Conservation (phyloP, 2,329 filamentous ascomycete species). For the Nigrograna mackinnonii region DNA sequence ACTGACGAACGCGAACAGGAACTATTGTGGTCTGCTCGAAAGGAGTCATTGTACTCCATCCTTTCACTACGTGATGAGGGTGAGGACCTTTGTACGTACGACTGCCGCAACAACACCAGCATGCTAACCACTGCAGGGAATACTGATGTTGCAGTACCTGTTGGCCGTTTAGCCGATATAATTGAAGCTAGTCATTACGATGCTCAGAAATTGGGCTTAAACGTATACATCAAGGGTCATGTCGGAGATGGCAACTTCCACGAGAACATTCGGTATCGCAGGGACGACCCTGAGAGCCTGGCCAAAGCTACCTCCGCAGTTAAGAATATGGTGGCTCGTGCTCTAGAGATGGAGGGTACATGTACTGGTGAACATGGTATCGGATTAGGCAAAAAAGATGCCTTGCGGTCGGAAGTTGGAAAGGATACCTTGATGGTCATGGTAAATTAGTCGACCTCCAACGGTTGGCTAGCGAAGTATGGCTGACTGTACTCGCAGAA, state of each 20-base stretch:
- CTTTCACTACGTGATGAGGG: not conserved
- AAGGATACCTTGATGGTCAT: not conserved
- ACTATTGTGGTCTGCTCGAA: not conserved
- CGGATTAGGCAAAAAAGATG: slow-evolving; percentile 80
- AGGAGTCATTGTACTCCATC: not conserved
- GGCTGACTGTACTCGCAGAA: not conserved
- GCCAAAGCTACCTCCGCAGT: slow-evolving; percentile 56
- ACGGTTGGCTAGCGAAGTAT: not conserved
- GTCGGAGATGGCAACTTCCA: slow-evolving; percentile 62
- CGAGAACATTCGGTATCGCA: slow-evolving; percentile 31
- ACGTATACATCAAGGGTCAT: slow-evolving; percentile 64
- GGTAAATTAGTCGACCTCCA: not conserved
- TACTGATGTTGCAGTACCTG: not conserved
- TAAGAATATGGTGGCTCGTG: slow-evolving; percentile 62
- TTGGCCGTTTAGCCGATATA: not conserved
- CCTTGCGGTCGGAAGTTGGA: slow-evolving; percentile 76
- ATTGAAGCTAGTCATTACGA: not conserved
- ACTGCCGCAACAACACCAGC: not conserved
- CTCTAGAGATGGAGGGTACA: slow-evolving; percentile 80
- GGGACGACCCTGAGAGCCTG: slow-evolving; percentile 21
- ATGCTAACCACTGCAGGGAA: not conserved
- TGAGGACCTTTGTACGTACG: not conserved
- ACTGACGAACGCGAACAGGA: not conserved
- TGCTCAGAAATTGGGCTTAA: slow-evolving; percentile 20
- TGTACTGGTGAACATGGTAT: slow-evolving; percentile 85